Evolutionary conservation across 257 asterid species (phyloP).

Genomic region (Apocynum venetum): DNA sequence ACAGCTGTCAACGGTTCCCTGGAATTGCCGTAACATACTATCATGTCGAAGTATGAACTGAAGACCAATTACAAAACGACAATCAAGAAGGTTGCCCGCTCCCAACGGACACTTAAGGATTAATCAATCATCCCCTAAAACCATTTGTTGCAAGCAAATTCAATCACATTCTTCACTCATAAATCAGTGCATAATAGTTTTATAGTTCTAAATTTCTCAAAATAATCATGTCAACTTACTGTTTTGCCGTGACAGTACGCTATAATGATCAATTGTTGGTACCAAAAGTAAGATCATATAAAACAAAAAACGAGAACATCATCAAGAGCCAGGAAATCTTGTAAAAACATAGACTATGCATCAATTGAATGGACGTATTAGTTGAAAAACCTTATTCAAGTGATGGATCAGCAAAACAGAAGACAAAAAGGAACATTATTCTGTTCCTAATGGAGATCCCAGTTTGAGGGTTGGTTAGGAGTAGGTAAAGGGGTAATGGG

Average conservation of each 20-base stretch:
- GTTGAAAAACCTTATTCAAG: neutral
- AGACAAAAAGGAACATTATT: neutral
- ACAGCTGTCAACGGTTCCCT: conserved; percentile 8
- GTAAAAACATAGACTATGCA: too few species aligned
- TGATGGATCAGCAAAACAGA: neutral
- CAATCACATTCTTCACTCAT: too few species aligned
- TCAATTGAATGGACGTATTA: neutral
- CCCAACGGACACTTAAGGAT: neutral
- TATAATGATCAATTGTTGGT: too few species aligned
- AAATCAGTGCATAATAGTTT: too few species aligned
- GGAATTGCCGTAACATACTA: neutral
- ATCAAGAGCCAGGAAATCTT: neutral
- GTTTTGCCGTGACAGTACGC: too few species aligned
- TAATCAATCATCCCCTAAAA: too few species aligned
- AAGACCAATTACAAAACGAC: neutral
- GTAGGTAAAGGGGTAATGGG: neutral
- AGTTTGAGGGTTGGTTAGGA: neutral
- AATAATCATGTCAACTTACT: too few species aligned
- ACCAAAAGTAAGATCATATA: neutral
- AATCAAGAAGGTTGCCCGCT: neutral
- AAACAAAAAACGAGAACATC: too few species aligned
- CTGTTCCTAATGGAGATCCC: neutral
- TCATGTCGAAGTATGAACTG: neutral
- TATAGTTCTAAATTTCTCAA: too few species aligned
- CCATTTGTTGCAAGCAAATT: too few species aligned